A percentile compares a stretch with the other conserved stretches of the same genome.
Conservation (phyloP, 2,329 filamentous ascomycete genomes). For the Podosphaera aphanis region DNA sequence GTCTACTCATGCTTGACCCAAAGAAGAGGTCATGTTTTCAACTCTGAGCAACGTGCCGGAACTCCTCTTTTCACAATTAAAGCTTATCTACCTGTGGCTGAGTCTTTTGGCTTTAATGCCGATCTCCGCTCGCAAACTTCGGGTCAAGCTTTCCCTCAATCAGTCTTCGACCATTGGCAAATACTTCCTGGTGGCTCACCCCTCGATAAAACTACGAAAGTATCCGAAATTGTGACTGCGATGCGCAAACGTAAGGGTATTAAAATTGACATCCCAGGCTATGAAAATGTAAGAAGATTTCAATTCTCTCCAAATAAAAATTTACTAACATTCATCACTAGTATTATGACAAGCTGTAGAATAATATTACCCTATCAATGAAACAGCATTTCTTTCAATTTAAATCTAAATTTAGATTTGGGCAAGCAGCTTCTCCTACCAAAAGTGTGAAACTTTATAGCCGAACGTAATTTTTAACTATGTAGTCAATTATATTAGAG, state of each 20-base stretch:
- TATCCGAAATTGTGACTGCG: slow-evolving; percentile 58
- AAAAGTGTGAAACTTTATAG: no score
- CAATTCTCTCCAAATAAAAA: not conserved
- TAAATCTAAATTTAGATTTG: no score
- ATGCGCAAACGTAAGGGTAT: slow-evolving; percentile 99
- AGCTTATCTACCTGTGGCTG: slow-evolving; percentile 86
- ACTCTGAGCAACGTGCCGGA: slow-evolving; percentile 91
- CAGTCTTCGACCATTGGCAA: slow-evolving; percentile 98
- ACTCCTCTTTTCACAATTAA: slow-evolving; percentile 99
- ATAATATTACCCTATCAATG: no score
- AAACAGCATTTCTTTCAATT: no score
- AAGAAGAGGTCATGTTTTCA: slow-evolving; percentile 96
- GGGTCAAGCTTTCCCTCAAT: slow-evolving; percentile 97
- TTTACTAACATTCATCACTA: slow-evolving; percentile 25
- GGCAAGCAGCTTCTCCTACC: no score
- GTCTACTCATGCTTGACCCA: slow-evolving; percentile 98
- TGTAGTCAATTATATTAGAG: no score
- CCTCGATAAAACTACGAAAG: slow-evolving; percentile 60
- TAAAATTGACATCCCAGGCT: slow-evolving; percentile 81
- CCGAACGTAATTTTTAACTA: no score
- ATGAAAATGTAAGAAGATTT: slow-evolving; percentile 65
- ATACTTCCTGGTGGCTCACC: slow-evolving; percentile 81
- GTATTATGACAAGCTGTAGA: slow-evolving; percentile 99
- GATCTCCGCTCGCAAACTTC: slow-evolving; percentile 84
- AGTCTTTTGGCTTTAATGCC: slow-evolving; percentile 97